phyloP scores from a whole-genome alignment of 257 asterid species.

The Parsonsia alboflavescens region DNA sequence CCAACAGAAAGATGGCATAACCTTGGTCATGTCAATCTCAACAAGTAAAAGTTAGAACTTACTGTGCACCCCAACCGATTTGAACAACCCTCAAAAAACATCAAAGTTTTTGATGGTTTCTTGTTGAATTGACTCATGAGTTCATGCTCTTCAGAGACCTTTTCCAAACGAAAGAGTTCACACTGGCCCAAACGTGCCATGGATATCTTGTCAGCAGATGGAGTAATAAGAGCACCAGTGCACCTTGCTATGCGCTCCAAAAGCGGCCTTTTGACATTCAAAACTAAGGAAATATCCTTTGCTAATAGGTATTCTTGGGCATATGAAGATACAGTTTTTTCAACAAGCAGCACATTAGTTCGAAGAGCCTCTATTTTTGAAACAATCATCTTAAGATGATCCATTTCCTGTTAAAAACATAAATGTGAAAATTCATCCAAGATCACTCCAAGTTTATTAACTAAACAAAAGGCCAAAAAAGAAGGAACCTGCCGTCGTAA shows the following conservation, averaged over 20 bases:
- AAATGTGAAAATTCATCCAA: slow-evolving; percentile 11
- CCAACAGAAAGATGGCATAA: neutral
- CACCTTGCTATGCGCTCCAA: slow-evolving; percentile 88
- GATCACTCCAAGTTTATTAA: slow-evolving; percentile 16
- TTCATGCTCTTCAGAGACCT: slow-evolving; percentile 69
- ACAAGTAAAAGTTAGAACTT: neutral
- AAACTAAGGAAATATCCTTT: slow-evolving; percentile 86
- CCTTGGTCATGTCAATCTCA: neutral
- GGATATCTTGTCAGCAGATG: slow-evolving; percentile 69
- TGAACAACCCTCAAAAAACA: slow-evolving; percentile 95
- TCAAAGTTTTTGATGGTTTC: slow-evolving; percentile 78
- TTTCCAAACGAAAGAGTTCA: slow-evolving; percentile 80
- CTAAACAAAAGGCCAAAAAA: slow-evolving; percentile 5
- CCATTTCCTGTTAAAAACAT: slow-evolving; percentile 64
- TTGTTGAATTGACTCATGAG: slow-evolving; percentile 58
- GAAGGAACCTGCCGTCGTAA: slow-evolving; percentile 69
- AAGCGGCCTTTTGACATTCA: slow-evolving; percentile 70
- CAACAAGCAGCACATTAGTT: slow-evolving; percentile 91
- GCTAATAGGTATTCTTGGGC: slow-evolving; percentile 82
- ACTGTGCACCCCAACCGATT: slow-evolving; percentile 99
- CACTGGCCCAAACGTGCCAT: slow-evolving; percentile 75
- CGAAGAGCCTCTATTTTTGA: slow-evolving; percentile 82
- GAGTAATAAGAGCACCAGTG: slow-evolving; percentile 76
- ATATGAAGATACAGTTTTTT: slow-evolving; percentile 83
- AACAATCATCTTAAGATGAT: slow-evolving; percentile 69